Conservation (phyloP, 129 eudicot genomes). For the Tagetes patula region DNA sequence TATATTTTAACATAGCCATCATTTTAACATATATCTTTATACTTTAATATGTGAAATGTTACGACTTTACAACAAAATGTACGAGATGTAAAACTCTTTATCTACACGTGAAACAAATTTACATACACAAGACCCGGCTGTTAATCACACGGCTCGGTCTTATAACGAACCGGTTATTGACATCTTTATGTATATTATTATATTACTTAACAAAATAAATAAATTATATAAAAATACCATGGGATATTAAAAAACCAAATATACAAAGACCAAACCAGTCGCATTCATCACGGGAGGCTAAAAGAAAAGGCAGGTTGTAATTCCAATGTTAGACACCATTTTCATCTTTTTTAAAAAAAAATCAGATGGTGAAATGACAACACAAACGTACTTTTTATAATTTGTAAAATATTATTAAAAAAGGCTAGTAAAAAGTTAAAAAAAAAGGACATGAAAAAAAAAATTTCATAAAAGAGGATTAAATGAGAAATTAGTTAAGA, state of each 20-base stretch:
- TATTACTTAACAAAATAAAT: not conserved
- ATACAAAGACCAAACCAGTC: slow-evolving; percentile 23
- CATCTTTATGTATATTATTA: not conserved
- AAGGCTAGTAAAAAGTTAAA: too few relatives aligned
- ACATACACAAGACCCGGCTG: not conserved
- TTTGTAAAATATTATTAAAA: too few relatives aligned
- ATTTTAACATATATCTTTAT: too few relatives aligned
- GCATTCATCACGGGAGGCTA: slow-evolving; percentile 39
- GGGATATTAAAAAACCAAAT: not conserved
- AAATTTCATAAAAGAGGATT: too few relatives aligned
- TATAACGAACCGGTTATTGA: too few relatives aligned
- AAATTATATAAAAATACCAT: not conserved
- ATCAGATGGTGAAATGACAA: slow-evolving; percentile 5
- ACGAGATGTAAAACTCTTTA: too few relatives aligned
- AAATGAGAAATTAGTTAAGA: too few relatives aligned
- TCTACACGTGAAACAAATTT: not conserved
- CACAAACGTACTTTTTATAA: not conserved
- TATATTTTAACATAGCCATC: too few relatives aligned
- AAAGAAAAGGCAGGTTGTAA: slow-evolving; percentile 25
- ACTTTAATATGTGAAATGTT: too few relatives aligned
- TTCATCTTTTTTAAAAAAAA: slow-evolving; percentile 17
- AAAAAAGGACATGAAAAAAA: too few relatives aligned
- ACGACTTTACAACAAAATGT: too few relatives aligned
- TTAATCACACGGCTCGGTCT: too few relatives aligned
- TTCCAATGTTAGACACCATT: slow-evolving; percentile 24